Evolutionary conservation across 495 filamentous ascomycete species (phyloP).

Genomic region (Daldinia childiae): DNA sequence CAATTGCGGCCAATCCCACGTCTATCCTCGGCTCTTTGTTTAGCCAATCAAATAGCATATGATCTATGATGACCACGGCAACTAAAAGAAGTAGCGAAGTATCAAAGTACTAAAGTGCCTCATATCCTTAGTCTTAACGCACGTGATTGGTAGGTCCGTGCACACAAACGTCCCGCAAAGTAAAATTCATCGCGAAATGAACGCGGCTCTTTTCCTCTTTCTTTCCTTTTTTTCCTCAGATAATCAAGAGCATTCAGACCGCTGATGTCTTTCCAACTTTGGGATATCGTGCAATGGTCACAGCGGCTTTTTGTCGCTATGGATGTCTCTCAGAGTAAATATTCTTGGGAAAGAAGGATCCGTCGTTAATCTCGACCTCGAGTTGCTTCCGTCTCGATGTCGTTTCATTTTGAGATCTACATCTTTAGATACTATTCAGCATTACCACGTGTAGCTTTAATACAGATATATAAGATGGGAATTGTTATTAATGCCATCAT

Average conservation of each 20-base stretch:
- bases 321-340: constrained; percentile 56
- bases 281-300: constrained; percentile 50
- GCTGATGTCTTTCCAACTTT: constrained; percentile 45
- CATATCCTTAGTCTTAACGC: not conserved
- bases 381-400: constrained; percentile 58
- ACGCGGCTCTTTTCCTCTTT: constrained; percentile 12
- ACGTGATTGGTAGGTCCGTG: constrained; percentile 39
- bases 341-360: constrained; percentile 60
- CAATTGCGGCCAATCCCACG: constrained; percentile 31
- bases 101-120: constrained; percentile 12
- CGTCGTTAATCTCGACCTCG: constrained; percentile 68
- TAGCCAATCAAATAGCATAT: constrained; percentile 27
- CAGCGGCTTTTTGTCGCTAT: constrained; percentile 52
- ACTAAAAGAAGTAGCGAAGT: constrained; percentile 33
- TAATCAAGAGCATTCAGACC: constrained; percentile 59
- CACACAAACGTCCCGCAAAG: constrained; percentile 7
- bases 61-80: constrained; percentile 26
- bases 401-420: constrained; percentile 70
- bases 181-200: constrained; percentile 25
- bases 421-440: constrained; percentile 35
- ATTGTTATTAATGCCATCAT: not conserved
- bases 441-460: not conserved
- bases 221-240: constrained; percentile 57
- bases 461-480: not conserved
- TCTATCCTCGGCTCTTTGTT: constrained; percentile 38